A percentile compares a stretch with the other conserved stretches of the same genome.
phyloP scores from a whole-genome alignment of 2,329 filamentous ascomycete species.

The Fusarium ambrosium region DNA sequence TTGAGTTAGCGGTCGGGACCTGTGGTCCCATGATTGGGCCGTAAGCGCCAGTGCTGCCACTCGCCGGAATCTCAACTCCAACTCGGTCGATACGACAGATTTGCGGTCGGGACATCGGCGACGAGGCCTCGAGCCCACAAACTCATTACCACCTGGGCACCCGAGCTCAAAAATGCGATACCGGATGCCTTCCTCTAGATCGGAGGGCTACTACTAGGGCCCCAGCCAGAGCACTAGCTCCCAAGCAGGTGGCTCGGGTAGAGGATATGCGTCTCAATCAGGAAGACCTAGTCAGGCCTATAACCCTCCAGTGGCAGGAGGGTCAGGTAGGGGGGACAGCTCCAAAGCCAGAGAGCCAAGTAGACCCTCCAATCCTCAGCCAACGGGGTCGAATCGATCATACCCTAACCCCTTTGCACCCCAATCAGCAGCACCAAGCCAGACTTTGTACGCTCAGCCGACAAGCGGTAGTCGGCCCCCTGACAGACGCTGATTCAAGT shows the following conservation, averaged over 20 bases:
- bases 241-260: neutral
- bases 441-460: neutral
- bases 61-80: too few relatives aligned
- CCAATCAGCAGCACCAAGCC: neutral
- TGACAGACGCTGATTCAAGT: neutral
- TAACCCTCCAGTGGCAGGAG: neutral
- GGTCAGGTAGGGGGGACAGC: neutral
- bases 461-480: neutral
- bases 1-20: too few relatives aligned
- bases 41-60: too few relatives aligned
- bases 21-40: too few relatives aligned
- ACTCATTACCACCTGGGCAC: neutral
- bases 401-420: neutral
- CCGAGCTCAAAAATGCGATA: neutral
- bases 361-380: neutral
- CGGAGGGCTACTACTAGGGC: neutral
- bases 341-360: neutral
- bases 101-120: too few relatives aligned
- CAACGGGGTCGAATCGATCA: neutral
- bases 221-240: neutral
- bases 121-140: too few relatives aligned
- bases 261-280: neutral
- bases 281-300: neutral
- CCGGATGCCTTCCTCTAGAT: neutral
- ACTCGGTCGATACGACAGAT: too few relatives aligned